Percentiles rank a stretch among this genome's conserved stretches.
Evolutionary conservation across 768 basidiomycete genomes (phyloP).

Genomic region (Podaxis rugospora): DNA sequence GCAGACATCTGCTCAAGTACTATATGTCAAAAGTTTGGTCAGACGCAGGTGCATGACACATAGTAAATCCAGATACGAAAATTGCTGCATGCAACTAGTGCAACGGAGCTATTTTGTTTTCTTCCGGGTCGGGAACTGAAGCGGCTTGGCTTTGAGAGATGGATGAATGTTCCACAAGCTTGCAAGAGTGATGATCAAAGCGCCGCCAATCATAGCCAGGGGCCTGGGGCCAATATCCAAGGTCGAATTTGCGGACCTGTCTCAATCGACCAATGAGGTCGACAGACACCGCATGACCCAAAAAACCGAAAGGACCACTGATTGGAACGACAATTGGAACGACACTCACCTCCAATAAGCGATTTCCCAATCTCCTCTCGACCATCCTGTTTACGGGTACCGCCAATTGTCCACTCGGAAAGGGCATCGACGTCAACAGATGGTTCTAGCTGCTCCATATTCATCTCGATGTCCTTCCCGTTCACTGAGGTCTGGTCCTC

Average conservation of each 20-base stretch:
- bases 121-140: neutral
- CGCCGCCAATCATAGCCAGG: too few species aligned
- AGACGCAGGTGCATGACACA: slow-evolving; percentile 9
- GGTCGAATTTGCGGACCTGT: too few species aligned
- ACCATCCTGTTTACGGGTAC: slow-evolving; percentile 20
- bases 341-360: slow-evolving; percentile 25
- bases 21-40: slow-evolving; percentile 20
- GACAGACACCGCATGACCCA: neutral
- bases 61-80: slow-evolving; percentile 8
- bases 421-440: slow-evolving; percentile 27
- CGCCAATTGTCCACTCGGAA: slow-evolving; percentile 35
- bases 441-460: slow-evolving; percentile 39
- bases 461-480: slow-evolving; percentile 20
- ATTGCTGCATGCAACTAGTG: neutral
- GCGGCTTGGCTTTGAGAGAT: neutral
- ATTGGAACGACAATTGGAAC: slow-evolving; percentile 10
- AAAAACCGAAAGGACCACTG: neutral
- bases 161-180: too few species aligned
- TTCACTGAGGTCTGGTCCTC: slow-evolving; percentile 31
- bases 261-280: too few species aligned
- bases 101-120: neutral
- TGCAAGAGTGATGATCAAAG: too few species aligned
- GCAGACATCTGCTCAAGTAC: slow-evolving; percentile 65
- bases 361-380: slow-evolving; percentile 11
- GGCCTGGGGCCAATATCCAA: too few species aligned